Conservation (phyloP, 306 rosid species). For the Medicago ruthenica region DNA sequence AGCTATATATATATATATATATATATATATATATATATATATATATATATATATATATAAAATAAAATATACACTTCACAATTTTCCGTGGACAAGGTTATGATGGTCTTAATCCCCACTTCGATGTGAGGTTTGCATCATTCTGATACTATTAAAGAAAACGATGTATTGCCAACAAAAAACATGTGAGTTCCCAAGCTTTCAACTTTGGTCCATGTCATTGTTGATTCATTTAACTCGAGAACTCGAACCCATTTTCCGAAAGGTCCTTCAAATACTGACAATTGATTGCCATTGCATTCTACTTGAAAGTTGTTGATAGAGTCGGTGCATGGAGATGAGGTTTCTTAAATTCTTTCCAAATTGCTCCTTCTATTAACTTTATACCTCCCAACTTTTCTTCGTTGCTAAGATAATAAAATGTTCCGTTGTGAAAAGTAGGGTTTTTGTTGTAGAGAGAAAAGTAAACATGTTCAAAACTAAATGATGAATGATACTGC, state of each 20-base stretch:
- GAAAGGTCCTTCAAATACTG: neutral
- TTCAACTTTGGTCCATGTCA: neutral
- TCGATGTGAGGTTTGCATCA: constrained; percentile 64
- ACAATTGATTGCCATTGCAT: neutral
- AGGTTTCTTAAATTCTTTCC: neutral
- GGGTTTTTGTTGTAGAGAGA: neutral
- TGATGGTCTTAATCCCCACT: constrained; percentile 52
- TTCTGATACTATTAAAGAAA: too few species aligned
- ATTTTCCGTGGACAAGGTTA: too few species aligned
- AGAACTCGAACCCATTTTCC: neutral
- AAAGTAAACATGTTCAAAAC: neutral
- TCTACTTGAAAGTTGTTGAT: neutral
- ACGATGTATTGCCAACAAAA: neutral
- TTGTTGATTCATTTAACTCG: neutral
- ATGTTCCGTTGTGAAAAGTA: neutral
- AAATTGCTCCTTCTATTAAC: neutral
- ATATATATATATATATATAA: too few species aligned
- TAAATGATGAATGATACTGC: too few species aligned
- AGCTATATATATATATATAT: constrained; percentile 27
- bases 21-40: constrained; percentile 54
- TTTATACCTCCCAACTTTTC: neutral
- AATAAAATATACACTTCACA: too few species aligned
- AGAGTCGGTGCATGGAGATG: neutral
- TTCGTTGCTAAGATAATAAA: neutral
- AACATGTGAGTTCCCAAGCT: neutral